Evolutionary conservation across 2,329 filamentous ascomycete species (phyloP), one percentile per base, ranked within the genome.

Genomic region (Ceratocystis variospora): DNA sequence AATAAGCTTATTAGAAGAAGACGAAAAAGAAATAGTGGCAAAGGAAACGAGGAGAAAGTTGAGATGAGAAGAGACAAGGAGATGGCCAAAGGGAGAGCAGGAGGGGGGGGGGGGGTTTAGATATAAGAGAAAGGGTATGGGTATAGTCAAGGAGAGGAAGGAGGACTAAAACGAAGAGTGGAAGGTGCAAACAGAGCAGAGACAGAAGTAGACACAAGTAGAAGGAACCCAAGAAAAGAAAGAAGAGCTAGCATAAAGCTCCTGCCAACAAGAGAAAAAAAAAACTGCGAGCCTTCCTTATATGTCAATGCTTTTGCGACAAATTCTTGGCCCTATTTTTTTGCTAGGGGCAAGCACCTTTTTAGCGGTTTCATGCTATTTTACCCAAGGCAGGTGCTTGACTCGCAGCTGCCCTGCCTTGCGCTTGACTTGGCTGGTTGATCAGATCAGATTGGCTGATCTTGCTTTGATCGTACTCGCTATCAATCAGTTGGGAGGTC

Each of bases 401-500:
- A 22, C 48, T 25, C 48, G 19, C 8, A 53, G 3, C 25, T 28
- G 48, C 19, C 53, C 53, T 15, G 17, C 28, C 53, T 31, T 37
- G 53, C 28, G 25, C 53, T 31, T n/a, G 53, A 25, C 25, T 15
- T 33, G 53, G n/a, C 33, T 59, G 53, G 33, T 33, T 59, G 19
- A 53, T 53, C 8, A 6, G 53, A 59, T 57, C 22, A 22, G 25
- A 22, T 22, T 31, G 53, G 5, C 15, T 31, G 46, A 50, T 50
- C 46, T 50, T 22, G 53, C 31, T 31, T 17, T 57, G 25, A 22
- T 19, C 19, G 15, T 5, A 28, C 22, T 57, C 53, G 22, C 53
- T 63, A 63, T 63, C 62, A 63, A 63, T 63, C 62, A 63, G 46
- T 53, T 41, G 62, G 41, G n/a, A 28, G 62, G 62, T 63, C 62